Conservation (phyloP, 805 yeast species). For the Schizosaccharomyces osmophilus region DNA sequence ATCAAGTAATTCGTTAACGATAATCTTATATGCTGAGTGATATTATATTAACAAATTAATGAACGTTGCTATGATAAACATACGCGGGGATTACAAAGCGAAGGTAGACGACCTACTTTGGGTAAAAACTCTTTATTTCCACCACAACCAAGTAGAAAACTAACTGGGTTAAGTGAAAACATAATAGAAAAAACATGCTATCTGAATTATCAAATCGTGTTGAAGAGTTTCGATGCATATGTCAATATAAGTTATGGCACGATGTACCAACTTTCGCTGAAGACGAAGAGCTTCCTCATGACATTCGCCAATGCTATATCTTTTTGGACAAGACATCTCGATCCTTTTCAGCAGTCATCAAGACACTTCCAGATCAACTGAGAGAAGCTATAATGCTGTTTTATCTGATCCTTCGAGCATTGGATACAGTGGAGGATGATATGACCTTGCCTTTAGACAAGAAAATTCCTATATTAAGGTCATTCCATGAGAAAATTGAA, state of each 20-base stretch:
- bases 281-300: constrained; percentile 18
- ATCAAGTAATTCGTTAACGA: too few species aligned
- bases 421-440: constrained; percentile 92
- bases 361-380: constrained; percentile 73
- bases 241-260: constrained; percentile 24
- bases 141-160: too few species aligned
- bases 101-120: too few species aligned
- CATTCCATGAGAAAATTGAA: constrained; percentile 38
- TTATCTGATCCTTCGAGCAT: constrained; percentile 64
- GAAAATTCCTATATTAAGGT: constrained; percentile 51
- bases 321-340: constrained; percentile 52
- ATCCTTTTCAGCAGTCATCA: constrained; percentile 81
- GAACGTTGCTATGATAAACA: too few species aligned
- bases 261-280: constrained; percentile 28
- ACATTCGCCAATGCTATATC: constrained; percentile 38
- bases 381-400: constrained; percentile 62
- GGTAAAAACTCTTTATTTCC: too few species aligned
- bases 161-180: too few species aligned
- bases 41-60: too few species aligned
- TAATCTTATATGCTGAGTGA: too few species aligned
- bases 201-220: background rate
- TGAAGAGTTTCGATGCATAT: background rate
- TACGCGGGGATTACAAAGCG: too few species aligned
- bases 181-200: too few species aligned
- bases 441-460: constrained; percentile 52